Conservation (phyloP, 257 asterid genomes). For the Ehretia macrophylla region DNA sequence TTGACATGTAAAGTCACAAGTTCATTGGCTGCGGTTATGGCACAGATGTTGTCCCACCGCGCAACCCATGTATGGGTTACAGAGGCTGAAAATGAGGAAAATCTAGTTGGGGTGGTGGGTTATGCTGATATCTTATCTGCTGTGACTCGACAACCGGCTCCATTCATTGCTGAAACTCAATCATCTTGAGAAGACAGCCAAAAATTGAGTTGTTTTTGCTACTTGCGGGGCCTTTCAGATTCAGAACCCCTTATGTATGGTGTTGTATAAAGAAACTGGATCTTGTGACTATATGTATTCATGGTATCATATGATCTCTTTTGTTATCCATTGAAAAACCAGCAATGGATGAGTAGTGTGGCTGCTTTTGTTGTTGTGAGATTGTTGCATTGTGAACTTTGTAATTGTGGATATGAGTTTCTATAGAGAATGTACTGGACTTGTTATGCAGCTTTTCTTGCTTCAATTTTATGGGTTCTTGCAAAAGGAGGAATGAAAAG, state of each 20-base stretch:
- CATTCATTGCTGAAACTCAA: slow-evolving; percentile 39
- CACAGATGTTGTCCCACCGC: slow-evolving; percentile 95
- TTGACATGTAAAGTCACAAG: slow-evolving; percentile 76
- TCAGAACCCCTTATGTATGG: too few species aligned
- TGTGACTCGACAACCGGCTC: slow-evolving; percentile 56
- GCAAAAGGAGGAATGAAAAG: neutral
- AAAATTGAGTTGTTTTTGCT: neutral
- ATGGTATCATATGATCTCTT: too few species aligned
- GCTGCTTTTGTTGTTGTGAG: neutral
- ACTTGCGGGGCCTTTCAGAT: too few species aligned
- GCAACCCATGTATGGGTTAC: slow-evolving; percentile 99
- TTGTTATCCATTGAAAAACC: too few species aligned
- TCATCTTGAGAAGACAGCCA: slow-evolving; percentile 17
- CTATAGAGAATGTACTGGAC: neutral
- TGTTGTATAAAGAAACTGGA: too few species aligned
- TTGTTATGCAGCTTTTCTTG: neutral
- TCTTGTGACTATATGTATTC: too few species aligned
- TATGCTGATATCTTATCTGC: slow-evolving; percentile 84
- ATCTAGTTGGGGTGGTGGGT: slow-evolving; percentile 79
- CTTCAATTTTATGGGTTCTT: too few species aligned
- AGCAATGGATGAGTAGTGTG: neutral
- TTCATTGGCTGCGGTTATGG: slow-evolving; percentile 95
- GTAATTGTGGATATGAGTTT: slow-evolving; percentile 5
- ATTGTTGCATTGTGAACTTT: neutral
- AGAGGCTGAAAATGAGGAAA: slow-evolving; percentile 64